Conservation (phyloP, 1,139 yeast species). For the Kluyveromyces marxianus region DNA sequence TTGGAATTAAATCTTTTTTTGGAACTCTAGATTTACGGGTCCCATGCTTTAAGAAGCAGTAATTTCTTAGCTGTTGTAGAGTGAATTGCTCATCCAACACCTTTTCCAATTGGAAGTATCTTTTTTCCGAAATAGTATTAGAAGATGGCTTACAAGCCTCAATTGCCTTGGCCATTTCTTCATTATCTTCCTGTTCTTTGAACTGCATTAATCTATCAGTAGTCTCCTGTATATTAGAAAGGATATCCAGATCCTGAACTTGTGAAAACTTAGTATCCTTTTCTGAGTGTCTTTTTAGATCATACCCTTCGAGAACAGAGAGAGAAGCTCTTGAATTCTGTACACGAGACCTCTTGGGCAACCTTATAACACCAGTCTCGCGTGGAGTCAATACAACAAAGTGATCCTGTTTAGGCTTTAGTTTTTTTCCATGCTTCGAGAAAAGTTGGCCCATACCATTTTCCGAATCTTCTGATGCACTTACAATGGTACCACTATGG, state of each 20-base stretch:
- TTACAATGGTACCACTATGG: neutral
- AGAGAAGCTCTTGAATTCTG: slow-evolving; percentile 6
- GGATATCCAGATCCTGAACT: slow-evolving; percentile 9
- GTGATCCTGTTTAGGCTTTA: slow-evolving; percentile 21
- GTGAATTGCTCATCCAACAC: slow-evolving; percentile 27
- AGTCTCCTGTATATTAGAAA: slow-evolving; percentile 18
- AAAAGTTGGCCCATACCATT: neutral
- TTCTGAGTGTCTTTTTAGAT: slow-evolving; percentile 11
- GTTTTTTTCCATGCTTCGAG: slow-evolving; percentile 20
- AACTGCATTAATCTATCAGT: slow-evolving; percentile 3
- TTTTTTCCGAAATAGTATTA: slow-evolving; percentile 20
- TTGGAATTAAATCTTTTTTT: slow-evolving; percentile 21
- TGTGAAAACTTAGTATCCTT: slow-evolving; percentile 3
- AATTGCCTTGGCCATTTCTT: slow-evolving; percentile 27
- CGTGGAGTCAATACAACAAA: slow-evolving; percentile 24
- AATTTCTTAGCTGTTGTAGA: slow-evolving; percentile 25
- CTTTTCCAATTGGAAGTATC: slow-evolving; percentile 24
- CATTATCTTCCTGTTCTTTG: slow-evolving; percentile 9
- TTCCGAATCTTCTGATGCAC: slow-evolving; percentile 7
- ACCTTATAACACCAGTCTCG: slow-evolving; percentile 21
- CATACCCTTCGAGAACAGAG: slow-evolving; percentile 24
- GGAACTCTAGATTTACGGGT: slow-evolving; percentile 12
- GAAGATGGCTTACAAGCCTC: slow-evolving; percentile 26
- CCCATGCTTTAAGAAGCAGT: slow-evolving; percentile 13
- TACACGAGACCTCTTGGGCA: slow-evolving; percentile 9